Evolutionary conservation across 2,329 filamentous ascomycete genomes (phyloP).

Genomic region (Colletotrichum orbiculare): DNA sequence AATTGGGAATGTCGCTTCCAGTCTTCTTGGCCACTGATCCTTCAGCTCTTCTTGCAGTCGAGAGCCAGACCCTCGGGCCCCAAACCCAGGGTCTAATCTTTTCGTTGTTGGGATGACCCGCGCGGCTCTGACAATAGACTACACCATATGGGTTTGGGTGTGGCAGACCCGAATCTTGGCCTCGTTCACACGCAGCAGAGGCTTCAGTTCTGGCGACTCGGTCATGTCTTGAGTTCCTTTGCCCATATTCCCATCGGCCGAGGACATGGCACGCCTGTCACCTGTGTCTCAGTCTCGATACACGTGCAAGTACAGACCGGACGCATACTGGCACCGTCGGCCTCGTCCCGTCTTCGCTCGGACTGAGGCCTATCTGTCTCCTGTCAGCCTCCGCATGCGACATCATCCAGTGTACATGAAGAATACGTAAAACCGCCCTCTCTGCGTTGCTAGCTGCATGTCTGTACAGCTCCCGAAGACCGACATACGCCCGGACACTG

Average conservation of each 20-base stretch:
- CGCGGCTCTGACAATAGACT: constrained; percentile 8
- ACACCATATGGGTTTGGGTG: constrained; percentile 2
- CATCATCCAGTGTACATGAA: too few species aligned
- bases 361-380: constrained; percentile 9
- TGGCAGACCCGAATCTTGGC: not conserved
- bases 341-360: not conserved
- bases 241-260: constrained; percentile 3
- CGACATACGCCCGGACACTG: constrained; percentile 10
- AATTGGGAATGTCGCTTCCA: too few species aligned
- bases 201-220: too few species aligned
- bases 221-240: not conserved
- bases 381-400: not conserved
- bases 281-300: not conserved
- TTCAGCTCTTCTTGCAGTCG: too few species aligned
- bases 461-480: constrained; percentile 3
- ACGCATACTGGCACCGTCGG: too few species aligned
- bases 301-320: too few species aligned
- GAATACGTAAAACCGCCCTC: too few species aligned
- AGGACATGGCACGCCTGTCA: not conserved
- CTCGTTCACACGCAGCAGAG: too few species aligned
- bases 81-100: too few species aligned
- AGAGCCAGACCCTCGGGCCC: too few species aligned
- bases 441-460: too few species aligned
- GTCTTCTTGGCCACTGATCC: too few species aligned
- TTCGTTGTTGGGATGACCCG: constrained; percentile 9